These are phyloP conservation scores for Phaseolus lunatus DNA, from an alignment of 306 rosid genomes.

Conservation along the genomic window DNA sequence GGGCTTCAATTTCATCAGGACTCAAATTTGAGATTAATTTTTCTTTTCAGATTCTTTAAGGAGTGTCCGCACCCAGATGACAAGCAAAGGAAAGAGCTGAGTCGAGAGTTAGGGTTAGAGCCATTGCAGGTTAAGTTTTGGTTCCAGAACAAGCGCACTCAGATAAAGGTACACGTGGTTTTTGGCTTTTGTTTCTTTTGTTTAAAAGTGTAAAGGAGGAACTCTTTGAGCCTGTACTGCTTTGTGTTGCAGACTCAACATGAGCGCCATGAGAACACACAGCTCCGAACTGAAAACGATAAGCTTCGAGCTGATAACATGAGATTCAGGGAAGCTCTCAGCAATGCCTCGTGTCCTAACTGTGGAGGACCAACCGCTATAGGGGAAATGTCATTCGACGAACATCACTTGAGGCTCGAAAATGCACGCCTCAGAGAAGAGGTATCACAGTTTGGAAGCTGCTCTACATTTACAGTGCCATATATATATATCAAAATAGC, in stretches of 20 bases:
- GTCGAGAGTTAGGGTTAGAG: slow-evolving; percentile 88
- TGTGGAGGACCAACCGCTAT: slow-evolving; percentile 97
- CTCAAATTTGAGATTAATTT: background rate
- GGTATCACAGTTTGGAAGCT: slow-evolving; percentile 51
- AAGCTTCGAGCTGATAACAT: slow-evolving; percentile 88
- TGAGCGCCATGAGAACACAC: slow-evolving; percentile 89
- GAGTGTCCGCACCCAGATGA: slow-evolving; percentile 99
- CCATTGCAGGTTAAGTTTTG: slow-evolving; percentile 96
- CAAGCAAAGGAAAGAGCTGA: slow-evolving; percentile 95
- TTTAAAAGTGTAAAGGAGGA: background rate
- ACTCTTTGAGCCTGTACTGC: background rate
- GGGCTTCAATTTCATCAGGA: no score
- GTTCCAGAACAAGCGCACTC: slow-evolving; percentile 99
- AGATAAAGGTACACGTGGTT: slow-evolving; percentile 79
- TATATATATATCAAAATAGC: background rate
- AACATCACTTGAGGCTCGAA: slow-evolving; percentile 90
- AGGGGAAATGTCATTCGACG: slow-evolving; percentile 98
- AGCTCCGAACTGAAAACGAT: slow-evolving; percentile 80
- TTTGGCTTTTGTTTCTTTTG: background rate
- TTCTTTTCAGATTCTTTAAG: slow-evolving; percentile 75
- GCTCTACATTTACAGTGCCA: background rate
- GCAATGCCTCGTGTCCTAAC: slow-evolving; percentile 93
- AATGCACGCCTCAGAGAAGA: slow-evolving; percentile 92
- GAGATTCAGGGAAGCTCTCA: slow-evolving; percentile 93
- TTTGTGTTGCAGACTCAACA: slow-evolving; percentile 76